Base-by-base conservation (phyloP, 208 protist species). In the Acanthamoeba divionensis region DNA sequence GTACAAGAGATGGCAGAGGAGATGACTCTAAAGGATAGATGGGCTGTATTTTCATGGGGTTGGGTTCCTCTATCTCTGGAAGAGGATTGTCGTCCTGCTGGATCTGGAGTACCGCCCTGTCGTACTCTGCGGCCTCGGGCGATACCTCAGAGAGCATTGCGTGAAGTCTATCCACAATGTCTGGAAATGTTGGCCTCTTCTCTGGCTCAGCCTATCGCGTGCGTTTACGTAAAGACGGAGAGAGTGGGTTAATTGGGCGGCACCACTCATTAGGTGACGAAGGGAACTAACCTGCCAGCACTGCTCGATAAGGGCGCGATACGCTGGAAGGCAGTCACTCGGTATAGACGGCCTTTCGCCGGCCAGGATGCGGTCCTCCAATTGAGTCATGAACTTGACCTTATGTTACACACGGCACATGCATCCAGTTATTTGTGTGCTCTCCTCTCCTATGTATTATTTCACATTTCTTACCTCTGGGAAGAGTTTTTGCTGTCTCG, bases 341-440 rank as follows among this genome's bases (percentile, higher is more conserved):
- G 62, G 62, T 45, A 77, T 77, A 29, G 66, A 45, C 66, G 66
- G 66, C 2, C 66, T 36, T 50, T 77, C 66, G 66, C 66, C 66
- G 36, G 66, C 26, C 4, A 77, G 66, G 66, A 77, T 77, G 10
- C 66, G 29, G 66, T 77, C 66, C 33, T 77, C 66, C n/a, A 77
- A 45, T 45, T 77, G 66, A 50, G 52, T 77, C 66, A 77, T 77
- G 33, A 77, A 77, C 66, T 77, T 77, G 66, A 77, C 66, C 13
- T 65, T n/a, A n/a, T n/a, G n/a, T n/a, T n/a, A n/a, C n/a, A n/a
- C 18, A n/a, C n/a, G n/a, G n/a, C n/a, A n/a, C n/a, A n/a, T n/a
- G n/a, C n/a, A n/a, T n/a, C n/a, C n/a, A n/a, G n/a, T n/a, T n/a
- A n/a, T n/a, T n/a, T n/a, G n/a, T n/a, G n/a, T n/a, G n/a, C n/a